Evolutionary conservation across 768 basidiomycete genomes (phyloP), one percentile per base, ranked within the genome.

Genomic region (Pisolithus microcarpus): DNA sequence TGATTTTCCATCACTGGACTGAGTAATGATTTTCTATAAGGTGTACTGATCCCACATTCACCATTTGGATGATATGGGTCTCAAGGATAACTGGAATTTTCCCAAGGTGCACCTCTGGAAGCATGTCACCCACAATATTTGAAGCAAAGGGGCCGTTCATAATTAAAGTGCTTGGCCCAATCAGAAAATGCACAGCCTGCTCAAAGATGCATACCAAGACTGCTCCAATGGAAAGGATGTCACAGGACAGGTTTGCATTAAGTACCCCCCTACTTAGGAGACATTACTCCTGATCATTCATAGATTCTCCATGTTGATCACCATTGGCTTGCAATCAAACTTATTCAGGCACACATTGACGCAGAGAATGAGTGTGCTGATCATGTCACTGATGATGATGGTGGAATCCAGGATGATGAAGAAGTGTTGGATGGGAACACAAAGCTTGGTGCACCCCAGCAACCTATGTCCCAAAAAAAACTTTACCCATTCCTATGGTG

Each of bases 211-310:
- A 6, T 72, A 70, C 38, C 56, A 51, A 7, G 30, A 24, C 2
- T 54, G 55, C 5, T 68, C 69, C 1, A 72, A 73, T 48, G 67
- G 66, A 53, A 68, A 66, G 43, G 43, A 71, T 46, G 57, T 70
- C 28, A 66, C 58, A 0, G 37, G 38, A 0, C 70, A 72, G 61
- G 71, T 70, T 21, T 13, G 16, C 24, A 26, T 46, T 21, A 19
- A 15, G 18, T 43, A 9, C 45, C 7, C 6, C 13, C 11, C n/a
- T 13, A 34, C 34, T 19, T 38, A 44, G 36, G 6, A 4, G 11
- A 13, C 5, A 30, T 11, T 7, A 23, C 24, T 30, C 15, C 16
- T 23, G 2, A 24, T 43, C 7, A 16, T 28, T 11, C 36, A 56
- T 24, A 24, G 54, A 54, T 58, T 8, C 50, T 59, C 5, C 13